A percentile compares a stretch with the other conserved stretches of the same genome.
Conservation (phyloP, 2,329 filamentous ascomycete genomes). For the Setomelanomma holmii region DNA sequence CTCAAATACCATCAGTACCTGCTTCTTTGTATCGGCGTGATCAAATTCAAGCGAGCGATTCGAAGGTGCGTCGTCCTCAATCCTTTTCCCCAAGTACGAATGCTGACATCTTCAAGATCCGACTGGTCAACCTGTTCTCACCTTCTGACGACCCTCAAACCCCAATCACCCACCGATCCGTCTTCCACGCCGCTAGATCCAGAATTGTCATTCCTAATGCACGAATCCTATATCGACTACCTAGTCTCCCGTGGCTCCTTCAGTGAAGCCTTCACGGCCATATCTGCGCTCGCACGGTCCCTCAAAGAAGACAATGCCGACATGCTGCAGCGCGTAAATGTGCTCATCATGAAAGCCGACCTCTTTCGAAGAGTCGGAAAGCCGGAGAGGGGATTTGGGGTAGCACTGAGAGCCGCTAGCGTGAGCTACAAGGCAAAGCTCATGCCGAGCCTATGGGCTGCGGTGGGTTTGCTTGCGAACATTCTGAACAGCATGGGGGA, state of each 20-base stretch:
- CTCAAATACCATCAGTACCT: slow-evolving; percentile 81
- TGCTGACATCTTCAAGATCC: slow-evolving; percentile 49
- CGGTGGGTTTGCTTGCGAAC: slow-evolving; percentile 70
- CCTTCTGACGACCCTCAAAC: slow-evolving; percentile 64
- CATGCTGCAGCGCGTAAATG: slow-evolving; percentile 71
- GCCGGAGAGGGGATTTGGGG: slow-evolving; percentile 76
- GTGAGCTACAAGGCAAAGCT: slow-evolving; percentile 74
- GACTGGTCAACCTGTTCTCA: slow-evolving; percentile 64
- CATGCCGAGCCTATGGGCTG: slow-evolving; percentile 74
- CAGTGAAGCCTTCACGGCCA: slow-evolving; percentile 59
- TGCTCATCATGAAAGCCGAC: slow-evolving; percentile 75
- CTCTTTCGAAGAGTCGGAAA: slow-evolving; percentile 73
- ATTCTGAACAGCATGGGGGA: slow-evolving; percentile 75
- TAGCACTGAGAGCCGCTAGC: slow-evolving; percentile 76
- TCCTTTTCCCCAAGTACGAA: slow-evolving; percentile 17
- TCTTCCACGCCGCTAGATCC: slow-evolving; percentile 58
- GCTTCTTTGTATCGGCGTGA: slow-evolving; percentile 69
- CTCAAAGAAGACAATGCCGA: slow-evolving; percentile 66
- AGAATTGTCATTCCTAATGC: slow-evolving; percentile 66
- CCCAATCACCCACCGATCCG: slow-evolving; percentile 52
- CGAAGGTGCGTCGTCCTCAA: slow-evolving; percentile 50
- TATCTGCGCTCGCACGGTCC: slow-evolving; percentile 60
- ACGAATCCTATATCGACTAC: slow-evolving; percentile 67
- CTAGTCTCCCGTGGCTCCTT: slow-evolving; percentile 62
- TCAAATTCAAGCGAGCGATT: slow-evolving; percentile 70